Evolutionary conservation across 169 alveolate genomes (phyloP), one percentile per base, ranked within the genome.

Genomic region (Plasmodium chabaudi): DNA sequence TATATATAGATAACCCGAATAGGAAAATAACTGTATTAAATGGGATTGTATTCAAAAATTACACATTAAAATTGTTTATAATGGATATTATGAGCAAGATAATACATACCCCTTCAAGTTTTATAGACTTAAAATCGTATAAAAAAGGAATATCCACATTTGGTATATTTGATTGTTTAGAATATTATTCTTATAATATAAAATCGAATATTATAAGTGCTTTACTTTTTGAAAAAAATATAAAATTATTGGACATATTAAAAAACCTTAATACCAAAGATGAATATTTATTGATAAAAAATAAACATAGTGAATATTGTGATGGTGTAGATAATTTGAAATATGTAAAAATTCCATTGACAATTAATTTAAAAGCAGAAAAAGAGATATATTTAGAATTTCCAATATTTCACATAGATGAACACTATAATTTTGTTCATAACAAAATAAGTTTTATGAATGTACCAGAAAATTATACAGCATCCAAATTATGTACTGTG

Each of bases 1-100:
- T 71, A 15, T 70, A 63, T 25, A 46, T 86, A 63, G 91, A 86
- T 39, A 86, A 86, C 44, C 68, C 87, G 1, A 39, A 21, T 9
- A 44, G 47, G 47, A 69, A 61, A 46, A 73, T 71, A 27, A 70
- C 9, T 72, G 47, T 86, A n/a, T 17, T n/a, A 63, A 70, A 86
- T 55, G 87, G 75, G 9, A 69, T 87, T 25, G 42, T 86, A 44
- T 63, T 69, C 23, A 86, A 86, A 57, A 34, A 55, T 7, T 86
- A 86, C 47, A 86, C 72, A 55, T 51, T 86, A 19, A 49, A 86
- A 42, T 42, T 70, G 47, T 70, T 86, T 42, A 72, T 72, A 39
- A 53, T 47, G n/a, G 91, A 86, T 55, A 44, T 86, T 39, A 86
- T 86, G 91, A 86, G 70, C 23, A 86, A 60, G 59, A 44, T 69